Base-by-base conservation (phyloP, 2,329 filamentous ascomycete genomes). In the Graphilbum ipis-grandicollis region DNA sequence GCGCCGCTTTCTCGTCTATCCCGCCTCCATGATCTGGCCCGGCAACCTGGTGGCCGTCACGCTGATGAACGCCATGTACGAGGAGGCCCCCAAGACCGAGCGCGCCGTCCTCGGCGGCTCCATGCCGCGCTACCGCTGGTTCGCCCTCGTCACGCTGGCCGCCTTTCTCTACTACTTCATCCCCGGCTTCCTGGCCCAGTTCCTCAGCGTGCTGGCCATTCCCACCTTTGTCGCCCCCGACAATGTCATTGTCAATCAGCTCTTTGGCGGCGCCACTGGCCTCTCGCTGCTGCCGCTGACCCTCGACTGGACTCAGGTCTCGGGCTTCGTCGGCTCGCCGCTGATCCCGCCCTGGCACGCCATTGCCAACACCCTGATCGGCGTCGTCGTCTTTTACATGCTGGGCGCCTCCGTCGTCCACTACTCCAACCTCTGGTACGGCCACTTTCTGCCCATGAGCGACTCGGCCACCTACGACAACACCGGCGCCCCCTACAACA, bases 1-100 rank as follows among this genome's bases (percentile, higher is more conserved):
- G 59, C 63, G 73, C 39, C 68, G 66, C 43, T 78, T 75, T 47
- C 52, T 80, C 14, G 66, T 72, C 10, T 73, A 74, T 45, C 71
- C 71, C 4, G 73, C 75, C 1, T 70, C 77, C 9, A 80, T 83
- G 74, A 80, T 83, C 40, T 83, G 78, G 77, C 79, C 79, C 0
- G 64, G 61, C 2, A 78, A 71, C 35, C 59, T 84, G 19, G 75
- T 78, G 36, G 68, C 69, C 5, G 68, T 77, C 8, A 69, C 75
- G 1, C 56, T 83, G 26, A 76, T 83, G 59, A 75, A 76, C 45
- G 75, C 77, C 41, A 75, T 85, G 60, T 79, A 85, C 48, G 78
- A 83, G 43, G 55, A 55, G 19, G 63, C 66, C 26, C 58, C 66
- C 14, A 47, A 55, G 13, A 56, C 55, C 2, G 68, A 68, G 50